Evolutionary conservation across 2,329 filamentous ascomycete genomes (phyloP).

Genomic region (Colletotrichum tropicicola): DNA sequence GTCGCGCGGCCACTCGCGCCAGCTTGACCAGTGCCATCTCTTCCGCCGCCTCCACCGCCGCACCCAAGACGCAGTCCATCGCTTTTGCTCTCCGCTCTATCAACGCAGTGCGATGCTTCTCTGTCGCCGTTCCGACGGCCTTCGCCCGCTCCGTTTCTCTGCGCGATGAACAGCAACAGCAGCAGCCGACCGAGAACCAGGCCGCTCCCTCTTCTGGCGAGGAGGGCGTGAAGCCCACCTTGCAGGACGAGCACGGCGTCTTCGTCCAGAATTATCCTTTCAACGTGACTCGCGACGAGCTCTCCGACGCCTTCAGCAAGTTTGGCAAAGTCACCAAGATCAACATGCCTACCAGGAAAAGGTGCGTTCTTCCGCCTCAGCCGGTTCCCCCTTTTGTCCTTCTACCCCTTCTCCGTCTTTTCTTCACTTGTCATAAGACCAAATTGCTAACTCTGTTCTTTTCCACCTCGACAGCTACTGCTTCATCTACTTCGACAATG

Average conservation of each 20-base stretch:
- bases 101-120: slow-evolving; percentile 8
- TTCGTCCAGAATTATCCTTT: slow-evolving; percentile 78
- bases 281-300: slow-evolving; percentile 69
- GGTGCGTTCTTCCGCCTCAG: background rate
- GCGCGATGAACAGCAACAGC: slow-evolving; percentile 4
- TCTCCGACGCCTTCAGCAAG: slow-evolving; percentile 66
- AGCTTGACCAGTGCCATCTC: slow-evolving; percentile 18
- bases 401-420: no score
- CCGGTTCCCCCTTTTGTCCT: no score
- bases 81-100: slow-evolving; percentile 16
- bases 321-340: slow-evolving; percentile 39
- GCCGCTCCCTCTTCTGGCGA: no score
- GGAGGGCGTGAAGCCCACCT: background rate
- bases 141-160: slow-evolving; percentile 14
- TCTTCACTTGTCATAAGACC: background rate
- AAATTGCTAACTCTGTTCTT: background rate
- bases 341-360: slow-evolving; percentile 1
- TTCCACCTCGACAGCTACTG: background rate
- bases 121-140: slow-evolving; percentile 2
- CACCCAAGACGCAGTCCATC: slow-evolving; percentile 22
- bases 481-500: slow-evolving; percentile 20
- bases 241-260: slow-evolving; percentile 40
- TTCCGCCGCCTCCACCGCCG: slow-evolving; percentile 1
- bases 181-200: slow-evolving; percentile 36
- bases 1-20: slow-evolving; percentile 25